These are phyloP conservation scores for Rhinocladiella similis DNA, from an alignment of 2,329 filamentous ascomycete species.

Conservation along the genomic window DNA sequence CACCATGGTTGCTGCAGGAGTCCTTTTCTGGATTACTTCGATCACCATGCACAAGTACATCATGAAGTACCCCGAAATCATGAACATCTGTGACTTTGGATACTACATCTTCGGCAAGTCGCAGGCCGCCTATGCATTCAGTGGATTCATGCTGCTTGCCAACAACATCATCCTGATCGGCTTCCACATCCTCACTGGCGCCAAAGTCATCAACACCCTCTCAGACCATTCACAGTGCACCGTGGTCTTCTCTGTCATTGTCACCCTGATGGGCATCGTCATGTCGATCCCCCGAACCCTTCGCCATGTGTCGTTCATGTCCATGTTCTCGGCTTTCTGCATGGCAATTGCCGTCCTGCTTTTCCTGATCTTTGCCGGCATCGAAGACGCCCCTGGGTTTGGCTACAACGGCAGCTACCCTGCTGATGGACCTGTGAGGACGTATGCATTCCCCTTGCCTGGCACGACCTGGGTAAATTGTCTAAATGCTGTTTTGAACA, in stretches of 20 bases:
- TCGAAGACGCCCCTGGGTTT: slow-evolving; percentile 45
- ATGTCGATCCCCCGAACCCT: slow-evolving; percentile 49
- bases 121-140: slow-evolving; percentile 47
- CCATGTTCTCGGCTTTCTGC: slow-evolving; percentile 49
- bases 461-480: slow-evolving; percentile 50
- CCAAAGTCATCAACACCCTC: slow-evolving; percentile 51
- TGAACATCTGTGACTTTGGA: slow-evolving; percentile 50
- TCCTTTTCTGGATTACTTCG: slow-evolving; percentile 52
- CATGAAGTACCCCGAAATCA: slow-evolving; percentile 54
- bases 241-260: slow-evolving; percentile 50
- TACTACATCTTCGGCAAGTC: slow-evolving; percentile 49
- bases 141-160: slow-evolving; percentile 49
- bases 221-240: slow-evolving; percentile 52
- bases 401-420: slow-evolving; percentile 51
- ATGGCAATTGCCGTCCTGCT: slow-evolving; percentile 53
- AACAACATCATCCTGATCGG: slow-evolving; percentile 55
- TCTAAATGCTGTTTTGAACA: slow-evolving; percentile 53
- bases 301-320: slow-evolving; percentile 52
- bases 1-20: slow-evolving; percentile 47
- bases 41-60: slow-evolving; percentile 55
- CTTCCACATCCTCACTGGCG: slow-evolving; percentile 52
- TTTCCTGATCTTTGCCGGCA: slow-evolving; percentile 51
- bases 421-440: slow-evolving; percentile 43
- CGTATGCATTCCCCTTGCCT: slow-evolving; percentile 49
- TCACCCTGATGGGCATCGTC: slow-evolving; percentile 48